Evolutionary conservation across 495 filamentous ascomycete genomes (phyloP).

Genomic region (Lasiosphaeris hirsuta): DNA sequence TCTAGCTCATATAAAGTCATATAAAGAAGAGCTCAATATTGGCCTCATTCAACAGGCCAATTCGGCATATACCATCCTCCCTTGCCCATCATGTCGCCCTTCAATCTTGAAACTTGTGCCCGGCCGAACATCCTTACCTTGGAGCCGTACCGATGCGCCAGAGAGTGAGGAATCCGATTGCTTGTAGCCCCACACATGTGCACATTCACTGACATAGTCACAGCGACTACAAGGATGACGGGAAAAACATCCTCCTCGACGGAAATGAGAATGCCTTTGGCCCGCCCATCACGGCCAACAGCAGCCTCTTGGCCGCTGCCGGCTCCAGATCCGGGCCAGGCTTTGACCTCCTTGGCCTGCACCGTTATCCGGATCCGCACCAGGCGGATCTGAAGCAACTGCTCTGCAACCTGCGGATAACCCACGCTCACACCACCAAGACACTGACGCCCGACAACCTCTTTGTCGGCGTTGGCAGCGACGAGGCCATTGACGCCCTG

Average conservation of each 20-base stretch:
- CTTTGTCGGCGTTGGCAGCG: constrained; percentile 91
- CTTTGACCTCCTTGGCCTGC: constrained; percentile 72
- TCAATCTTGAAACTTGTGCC: constrained; percentile 76
- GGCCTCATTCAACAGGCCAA: constrained; percentile 1
- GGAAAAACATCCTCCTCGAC: constrained; percentile 92
- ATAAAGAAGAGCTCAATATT: too few species aligned
- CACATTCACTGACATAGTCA: not conserved
- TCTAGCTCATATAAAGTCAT: not conserved
- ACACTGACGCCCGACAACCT: constrained; percentile 76
- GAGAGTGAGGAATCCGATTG: constrained; percentile 57
- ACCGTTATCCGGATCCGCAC: constrained; percentile 97
- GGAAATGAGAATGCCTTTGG: constrained; percentile 98
- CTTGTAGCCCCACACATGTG: too few species aligned
- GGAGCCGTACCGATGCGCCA: constrained; percentile 78
- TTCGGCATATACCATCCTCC: not conserved
- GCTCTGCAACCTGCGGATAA: constrained; percentile 85
- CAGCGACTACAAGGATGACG: constrained; percentile 99
- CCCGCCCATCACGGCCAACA: constrained; percentile 51
- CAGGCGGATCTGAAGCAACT: constrained; percentile 79
- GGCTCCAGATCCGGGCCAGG: constrained; percentile 32
- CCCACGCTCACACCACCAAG: constrained; percentile 71
- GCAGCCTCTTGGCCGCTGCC: constrained; percentile 19
- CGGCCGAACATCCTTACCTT: constrained; percentile 78
- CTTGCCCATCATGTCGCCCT: constrained; percentile 45
- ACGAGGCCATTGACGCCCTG: constrained; percentile 93